phyloP scores from a whole-genome alignment of 2,329 filamentous ascomycete genomes.

The Alternaria atra region DNA sequence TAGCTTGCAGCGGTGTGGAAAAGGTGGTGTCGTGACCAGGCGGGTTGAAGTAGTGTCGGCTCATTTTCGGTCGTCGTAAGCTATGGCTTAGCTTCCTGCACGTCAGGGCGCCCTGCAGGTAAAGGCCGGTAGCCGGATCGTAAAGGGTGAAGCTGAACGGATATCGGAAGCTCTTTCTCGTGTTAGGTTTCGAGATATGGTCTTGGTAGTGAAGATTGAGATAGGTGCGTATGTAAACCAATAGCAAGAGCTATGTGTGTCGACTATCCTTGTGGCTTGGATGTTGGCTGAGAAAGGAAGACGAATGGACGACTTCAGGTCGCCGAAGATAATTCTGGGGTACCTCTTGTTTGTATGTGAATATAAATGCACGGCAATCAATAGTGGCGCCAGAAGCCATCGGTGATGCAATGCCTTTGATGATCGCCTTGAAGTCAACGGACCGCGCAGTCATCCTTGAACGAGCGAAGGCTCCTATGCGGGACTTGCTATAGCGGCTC shows the following conservation, averaged over 20 bases:
- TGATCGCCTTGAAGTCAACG: conserved; percentile 23
- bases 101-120: conserved; percentile 31
- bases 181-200: neutral
- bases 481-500: conserved; percentile 6
- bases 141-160: conserved; percentile 10
- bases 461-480: conserved; percentile 23
- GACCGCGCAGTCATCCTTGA: conserved; percentile 19
- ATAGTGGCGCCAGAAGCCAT: conserved; percentile 16
- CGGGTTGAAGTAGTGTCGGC: conserved; percentile 37
- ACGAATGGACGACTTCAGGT: conserved; percentile 5
- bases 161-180: conserved; percentile 9
- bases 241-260: conserved; percentile 15
- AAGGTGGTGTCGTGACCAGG: conserved; percentile 38
- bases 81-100: conserved; percentile 45
- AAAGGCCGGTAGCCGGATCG: conserved; percentile 20
- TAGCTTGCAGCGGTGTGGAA: conserved; percentile 43
- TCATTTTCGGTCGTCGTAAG: conserved; percentile 41
- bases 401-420: conserved; percentile 22
- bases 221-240: conserved; percentile 15
- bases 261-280: conserved; percentile 15
- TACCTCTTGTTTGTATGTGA: conserved; percentile 11
- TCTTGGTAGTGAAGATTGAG: neutral
- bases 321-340: neutral
- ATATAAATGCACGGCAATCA: conserved; percentile 16
- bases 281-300: conserved; percentile 10